Base-by-base conservation (phyloP, 2,329 filamentous ascomycete species). In the Venturia nashicola region DNA sequence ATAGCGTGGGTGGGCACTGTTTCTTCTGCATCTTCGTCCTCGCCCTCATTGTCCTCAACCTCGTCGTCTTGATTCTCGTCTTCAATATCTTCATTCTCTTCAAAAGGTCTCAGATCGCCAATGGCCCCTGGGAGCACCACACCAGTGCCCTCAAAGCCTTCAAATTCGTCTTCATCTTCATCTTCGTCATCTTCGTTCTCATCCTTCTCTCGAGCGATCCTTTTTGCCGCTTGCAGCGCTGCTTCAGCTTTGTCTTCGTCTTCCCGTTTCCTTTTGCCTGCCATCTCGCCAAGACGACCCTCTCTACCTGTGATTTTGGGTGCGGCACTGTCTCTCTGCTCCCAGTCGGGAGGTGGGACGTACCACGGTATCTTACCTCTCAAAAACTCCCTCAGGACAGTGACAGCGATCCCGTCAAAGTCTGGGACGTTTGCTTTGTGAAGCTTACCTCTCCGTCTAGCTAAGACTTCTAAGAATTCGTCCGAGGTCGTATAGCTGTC, bases 341-440 rank as follows among this genome's bases (percentile, higher is more conserved):
- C 78, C 11, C 77, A 79, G 59, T 83, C 83, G 1, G 92, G 91
- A 11, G 91, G 87, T 9, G 91, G 86, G 0, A 90, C 94, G 72
- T 91, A 99, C 94, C 95, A 99, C 1, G 94, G 94, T 34, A 97
- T 90, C 76, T 93, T 97, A 64, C 94, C 94, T 67, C 94, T 81
- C 71, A 97, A 84, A 73, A 97, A 99, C 72, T 99, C 94, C 71
- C 96, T 97, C 65, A 99, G 78, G 0, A 99, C 89, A 86, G 96
- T 96, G 76, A 96, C 96, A 1, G 94, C 94, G 59, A 96, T 91
- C 70, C 92, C 91, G 70, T 97, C 93, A 64, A 97, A 78, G 74
- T 99, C 94, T 4, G 93, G 89, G 74, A 97, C 94, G n/a, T 93
- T 94, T 65, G 90, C 93, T 73, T 91, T 91, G 18, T 97, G 79